Base-by-base conservation (phyloP, 2,329 filamentous ascomycete genomes). In the Sporothrix humicola region DNA sequence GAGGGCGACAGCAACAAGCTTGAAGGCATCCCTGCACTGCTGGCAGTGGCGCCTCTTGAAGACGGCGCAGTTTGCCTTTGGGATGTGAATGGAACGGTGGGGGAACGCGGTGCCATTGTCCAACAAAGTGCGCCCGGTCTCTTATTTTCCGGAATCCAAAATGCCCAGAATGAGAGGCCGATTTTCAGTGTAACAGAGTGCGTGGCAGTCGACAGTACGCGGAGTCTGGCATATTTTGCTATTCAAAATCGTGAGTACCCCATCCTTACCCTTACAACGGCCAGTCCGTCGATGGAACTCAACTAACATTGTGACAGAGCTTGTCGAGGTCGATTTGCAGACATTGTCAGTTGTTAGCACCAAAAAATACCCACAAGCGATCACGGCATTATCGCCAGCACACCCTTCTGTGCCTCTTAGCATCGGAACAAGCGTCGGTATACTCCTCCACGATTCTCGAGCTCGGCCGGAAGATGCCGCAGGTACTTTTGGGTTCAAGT, bases 1-100 rank as follows among this genome's bases (percentile, higher is more conserved):
- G 44, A 54, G 44, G 2, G 17, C 20, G 48, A 37, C n/a, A n/a
- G 12, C 20, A 23, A 17, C n/a, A 23, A n/a, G 17, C 59, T 66
- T 6, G 8, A 37, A 31, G 84, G 87, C 17, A 79, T 79, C 2
- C 72, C 75, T 6, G 83, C 82, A 2, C 75, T 86, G 75, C 84
- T 91, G 72, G 90, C 93, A 0, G 87, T 97, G 17, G 91, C 92
- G 0, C 93, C 94, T 1, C 84, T 97, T 8, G 93, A 97, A 73
- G 93, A 98, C 79, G 94, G 94, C 0, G 94, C 93, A 70, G 87
- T 98, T n/a, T 93, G 91, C 77, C 82, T 97, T 7, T 98, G 94
- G 94, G 92, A 97, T 79, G 84, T 93, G 69, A 89, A 87, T 72
- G 87, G 87, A 1, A 87, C 85, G 44, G 83, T 83, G 66, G 82